These are phyloP conservation scores for Apocynum venetum DNA, from an alignment of 257 asterid species.

Conservation along the genomic window DNA sequence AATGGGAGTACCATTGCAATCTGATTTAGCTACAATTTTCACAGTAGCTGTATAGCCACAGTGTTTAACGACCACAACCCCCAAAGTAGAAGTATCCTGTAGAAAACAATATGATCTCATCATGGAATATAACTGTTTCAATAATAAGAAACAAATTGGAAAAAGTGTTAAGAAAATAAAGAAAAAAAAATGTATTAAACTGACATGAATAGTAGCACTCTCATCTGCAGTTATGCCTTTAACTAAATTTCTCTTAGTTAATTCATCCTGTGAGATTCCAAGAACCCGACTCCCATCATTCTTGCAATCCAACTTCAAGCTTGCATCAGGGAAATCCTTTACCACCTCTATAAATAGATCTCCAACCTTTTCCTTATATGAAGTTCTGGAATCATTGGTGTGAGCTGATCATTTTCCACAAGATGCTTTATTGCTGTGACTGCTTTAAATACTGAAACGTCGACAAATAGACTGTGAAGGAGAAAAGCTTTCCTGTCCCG, in stretches of 20 bases:
- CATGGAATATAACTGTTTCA: slow-evolving; percentile 15
- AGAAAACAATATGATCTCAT: slow-evolving; percentile 17
- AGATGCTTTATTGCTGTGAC: slow-evolving; percentile 48
- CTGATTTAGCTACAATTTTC: slow-evolving; percentile 54
- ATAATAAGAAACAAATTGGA: slow-evolving; percentile 2
- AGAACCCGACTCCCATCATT: slow-evolving; percentile 61
- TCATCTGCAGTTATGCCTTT: slow-evolving; percentile 88
- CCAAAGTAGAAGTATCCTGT: slow-evolving; percentile 70
- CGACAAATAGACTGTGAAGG: slow-evolving; percentile 70
- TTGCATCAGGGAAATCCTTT: slow-evolving; percentile 59
- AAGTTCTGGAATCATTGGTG: slow-evolving; percentile 14
- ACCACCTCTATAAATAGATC: slow-evolving; percentile 47
- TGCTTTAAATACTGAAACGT: slow-evolving; percentile 61
- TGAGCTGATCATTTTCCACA: slow-evolving; percentile 25
- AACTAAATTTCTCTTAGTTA: slow-evolving; percentile 61
- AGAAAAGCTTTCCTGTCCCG: slow-evolving; percentile 79
- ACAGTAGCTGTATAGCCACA: slow-evolving; percentile 62
- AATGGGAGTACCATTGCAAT: slow-evolving; percentile 43
- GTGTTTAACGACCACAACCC: slow-evolving; percentile 70
- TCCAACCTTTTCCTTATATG: slow-evolving; percentile 50
- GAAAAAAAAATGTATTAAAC: slow-evolving; percentile 21
- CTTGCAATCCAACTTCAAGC: slow-evolving; percentile 56
- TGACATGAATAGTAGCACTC: slow-evolving; percentile 71
- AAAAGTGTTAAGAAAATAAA: not conserved
- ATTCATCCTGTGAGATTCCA: slow-evolving; percentile 47